Evolutionary conservation across 1,139 yeast species (phyloP).

Genomic region (Sugiyamaella paludigena): DNA sequence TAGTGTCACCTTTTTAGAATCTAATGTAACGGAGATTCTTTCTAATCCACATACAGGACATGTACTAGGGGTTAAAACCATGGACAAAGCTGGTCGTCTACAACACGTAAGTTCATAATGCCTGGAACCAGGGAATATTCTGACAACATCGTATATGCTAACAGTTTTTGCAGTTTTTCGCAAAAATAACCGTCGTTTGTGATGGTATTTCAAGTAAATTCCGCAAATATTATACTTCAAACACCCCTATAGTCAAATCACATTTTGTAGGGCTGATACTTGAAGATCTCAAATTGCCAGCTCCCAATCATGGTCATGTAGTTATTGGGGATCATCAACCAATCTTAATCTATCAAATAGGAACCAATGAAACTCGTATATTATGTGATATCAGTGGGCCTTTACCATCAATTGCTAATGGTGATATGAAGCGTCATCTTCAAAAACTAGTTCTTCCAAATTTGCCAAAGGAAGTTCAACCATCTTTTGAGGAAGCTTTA

Average conservation of each 20-base stretch:
- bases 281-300: constrained; percentile 68
- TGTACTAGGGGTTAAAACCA: constrained; percentile 64
- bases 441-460: constrained; percentile 58
- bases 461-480: constrained; percentile 61
- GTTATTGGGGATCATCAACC: constrained; percentile 85
- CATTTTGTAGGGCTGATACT: constrained; percentile 85
- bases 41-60: constrained; percentile 49
- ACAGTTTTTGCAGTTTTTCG: constrained; percentile 43
- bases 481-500: constrained; percentile 63
- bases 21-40: constrained; percentile 67
- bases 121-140: too few relatives aligned
- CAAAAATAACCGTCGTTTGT: constrained; percentile 71
- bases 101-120: constrained; percentile 6
- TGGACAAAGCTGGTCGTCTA: constrained; percentile 26
- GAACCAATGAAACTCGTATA: constrained; percentile 79
- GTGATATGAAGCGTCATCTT: constrained; percentile 63
- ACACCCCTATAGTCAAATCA: constrained; percentile 68
- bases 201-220: constrained; percentile 96
- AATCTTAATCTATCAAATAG: constrained; percentile 79
- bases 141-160: background rate
- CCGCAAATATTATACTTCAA: constrained; percentile 65
- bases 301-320: constrained; percentile 81
- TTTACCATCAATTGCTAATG: constrained; percentile 64
- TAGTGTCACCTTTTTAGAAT: constrained; percentile 69
- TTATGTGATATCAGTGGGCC: constrained; percentile 84